Evolutionary conservation across 352 stramenopile genomes (phyloP), one percentile per base, ranked within the genome.

Genomic region (Phytophthora podocarpi): DNA sequence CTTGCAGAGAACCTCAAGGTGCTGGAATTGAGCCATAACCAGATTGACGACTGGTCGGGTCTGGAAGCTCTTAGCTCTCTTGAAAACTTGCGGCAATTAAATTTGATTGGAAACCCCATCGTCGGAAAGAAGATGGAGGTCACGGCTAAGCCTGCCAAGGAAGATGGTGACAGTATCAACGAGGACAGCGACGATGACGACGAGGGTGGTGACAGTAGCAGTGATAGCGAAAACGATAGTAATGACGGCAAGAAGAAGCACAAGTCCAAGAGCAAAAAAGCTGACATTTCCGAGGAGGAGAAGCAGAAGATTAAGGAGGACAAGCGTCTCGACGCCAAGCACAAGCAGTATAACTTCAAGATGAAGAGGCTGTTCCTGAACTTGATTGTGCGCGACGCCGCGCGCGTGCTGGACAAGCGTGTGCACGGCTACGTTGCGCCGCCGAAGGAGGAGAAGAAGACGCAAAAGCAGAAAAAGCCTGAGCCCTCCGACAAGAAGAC

Each of bases 291-390:
- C 4, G 53, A 62, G 0, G 78, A 89, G 35, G 74, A 86, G 27
- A 85, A 82, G 47, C 12, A 66, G 23, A 65, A 81, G 53, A 54
- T 75, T 15, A 89, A 92, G 57, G 75, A 88, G 55, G 78, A 65
- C 5, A 92, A 90, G 65, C 61, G 68, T 13, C 62, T 93, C 13
- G 85, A 93, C 40, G 78, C 76, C 16, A 93, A 91, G 64, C 80
- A 93, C 74, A 95, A 92, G 64, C 77, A 90, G 65, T 95, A 95
- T 71, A 92, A 93, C 56, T 93, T 91, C 64, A 91, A 91, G 72
- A 94, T 95, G 72, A 95, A 94, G 70, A 80, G 84, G 0, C 30
- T 95, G 42, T 95, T 95, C 34, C 82, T 83, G 18, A 84, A 80
- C 52, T 67, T 95, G 16, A 80, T 94, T 46, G 80, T 95, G 27